These are phyloP conservation scores for Porphyrellus cyaneotinctus DNA, from an alignment of 768 basidiomycete species.

Conservation along the genomic window DNA sequence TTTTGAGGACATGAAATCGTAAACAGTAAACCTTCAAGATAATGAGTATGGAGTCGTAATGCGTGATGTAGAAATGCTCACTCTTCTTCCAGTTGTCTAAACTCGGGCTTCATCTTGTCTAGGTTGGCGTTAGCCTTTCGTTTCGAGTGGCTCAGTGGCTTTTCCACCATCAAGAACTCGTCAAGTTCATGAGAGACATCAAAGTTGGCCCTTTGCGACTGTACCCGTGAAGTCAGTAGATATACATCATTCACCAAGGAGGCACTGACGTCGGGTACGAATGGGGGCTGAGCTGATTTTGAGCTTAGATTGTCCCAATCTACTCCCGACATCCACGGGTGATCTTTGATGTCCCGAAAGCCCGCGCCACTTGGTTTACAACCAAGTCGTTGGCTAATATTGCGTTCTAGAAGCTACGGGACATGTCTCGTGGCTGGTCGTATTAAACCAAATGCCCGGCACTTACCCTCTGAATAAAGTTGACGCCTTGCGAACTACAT, in stretches of 20 bases:
- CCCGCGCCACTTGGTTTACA: slow-evolving; percentile 69
- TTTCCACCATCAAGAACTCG: slow-evolving; percentile 95
- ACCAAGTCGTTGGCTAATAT: slow-evolving; percentile 73
- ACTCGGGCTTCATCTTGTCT: slow-evolving; percentile 86
- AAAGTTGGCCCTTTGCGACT: slow-evolving; percentile 98
- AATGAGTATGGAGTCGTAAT: slow-evolving; percentile 5
- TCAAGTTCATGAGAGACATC: slow-evolving; percentile 97
- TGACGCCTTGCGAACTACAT: slow-evolving; percentile 63
- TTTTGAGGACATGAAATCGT: slow-evolving; percentile 72
- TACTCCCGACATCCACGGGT: slow-evolving; percentile 80
- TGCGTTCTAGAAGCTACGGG: slow-evolving; percentile 77
- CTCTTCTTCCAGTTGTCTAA: slow-evolving; percentile 92
- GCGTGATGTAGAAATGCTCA: slow-evolving; percentile 33
- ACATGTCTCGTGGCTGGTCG: slow-evolving; percentile 8
- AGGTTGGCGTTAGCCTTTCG: slow-evolving; percentile 84
- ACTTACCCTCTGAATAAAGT: slow-evolving; percentile 65
- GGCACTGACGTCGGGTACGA: slow-evolving; percentile 84
- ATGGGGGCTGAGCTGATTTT: slow-evolving; percentile 74
- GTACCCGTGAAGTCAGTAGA: slow-evolving; percentile 5
- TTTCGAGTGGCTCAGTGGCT: slow-evolving; percentile 92
- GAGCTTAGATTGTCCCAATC: slow-evolving; percentile 77
- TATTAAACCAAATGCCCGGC: neutral
- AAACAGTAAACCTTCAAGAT: slow-evolving; percentile 73
- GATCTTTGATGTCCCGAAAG: slow-evolving; percentile 70
- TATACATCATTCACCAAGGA: neutral